Conservation (phyloP, 2,329 filamentous ascomycete species). For the Cryphonectria naterciae region DNA sequence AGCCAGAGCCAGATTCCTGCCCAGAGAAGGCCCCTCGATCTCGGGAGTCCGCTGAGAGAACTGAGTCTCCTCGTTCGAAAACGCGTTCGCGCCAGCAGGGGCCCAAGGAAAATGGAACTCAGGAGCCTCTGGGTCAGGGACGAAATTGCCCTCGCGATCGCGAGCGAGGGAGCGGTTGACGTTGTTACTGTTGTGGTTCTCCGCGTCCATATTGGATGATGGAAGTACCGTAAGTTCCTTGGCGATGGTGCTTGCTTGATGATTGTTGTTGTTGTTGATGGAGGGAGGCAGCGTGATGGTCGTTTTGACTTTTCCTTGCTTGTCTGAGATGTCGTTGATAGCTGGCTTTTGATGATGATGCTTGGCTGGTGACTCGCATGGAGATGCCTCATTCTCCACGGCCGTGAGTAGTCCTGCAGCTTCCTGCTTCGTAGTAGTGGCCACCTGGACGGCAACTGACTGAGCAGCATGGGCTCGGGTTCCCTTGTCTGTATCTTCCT, state of each 20-base stretch:
- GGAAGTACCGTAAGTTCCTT: neutral
- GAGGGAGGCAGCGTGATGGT: neutral
- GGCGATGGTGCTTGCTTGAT: neutral
- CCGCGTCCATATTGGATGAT: neutral
- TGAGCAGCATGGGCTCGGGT: neutral
- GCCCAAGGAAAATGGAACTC: neutral
- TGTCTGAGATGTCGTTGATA: neutral
- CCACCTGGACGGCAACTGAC: neutral
- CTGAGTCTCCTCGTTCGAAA: neutral
- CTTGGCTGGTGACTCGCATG: neutral
- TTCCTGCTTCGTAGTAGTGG: neutral
- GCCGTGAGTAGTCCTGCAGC: neutral
- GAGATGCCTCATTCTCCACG: neutral
- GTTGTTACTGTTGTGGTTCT: neutral
- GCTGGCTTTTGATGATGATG: neutral
- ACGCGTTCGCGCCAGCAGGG: neutral
- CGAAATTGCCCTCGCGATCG: neutral
- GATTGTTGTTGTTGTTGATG: neutral
- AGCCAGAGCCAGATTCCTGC: neutral
- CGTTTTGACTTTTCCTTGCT: neutral
- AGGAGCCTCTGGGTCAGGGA: neutral
- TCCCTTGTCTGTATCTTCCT: neutral
- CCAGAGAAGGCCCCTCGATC: neutral
- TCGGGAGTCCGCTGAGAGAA: neutral
- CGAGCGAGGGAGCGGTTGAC: neutral